Evolutionary conservation across 805 yeast genomes (phyloP), one percentile per base, ranked within the genome.

Genomic region (Vanderwaltozyma polyspora): DNA sequence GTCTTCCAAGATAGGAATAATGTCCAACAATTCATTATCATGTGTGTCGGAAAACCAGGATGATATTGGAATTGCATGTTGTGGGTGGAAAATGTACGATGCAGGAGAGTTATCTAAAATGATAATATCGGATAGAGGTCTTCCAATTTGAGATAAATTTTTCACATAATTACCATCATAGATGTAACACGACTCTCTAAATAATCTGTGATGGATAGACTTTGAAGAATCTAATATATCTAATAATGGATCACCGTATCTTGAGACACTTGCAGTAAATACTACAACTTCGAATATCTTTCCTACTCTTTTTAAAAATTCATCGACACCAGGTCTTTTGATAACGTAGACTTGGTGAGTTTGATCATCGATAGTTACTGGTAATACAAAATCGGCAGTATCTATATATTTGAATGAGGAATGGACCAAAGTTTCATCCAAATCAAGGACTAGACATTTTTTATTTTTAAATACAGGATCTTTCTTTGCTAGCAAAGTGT

Each of bases 21-120:
- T 74, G 60, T 91, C 99, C 41, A 83, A 60, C 49, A 91, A 68
- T 66, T 91, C 99, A 56, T 87, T 87, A 59, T 91, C 99, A 58
- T 91, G 98, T 19, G 91, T 76, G 61, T 91, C 99, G 45, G 95
- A 83, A 67, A 91, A 91, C 99, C 99, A 91, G 57, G 91, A 79
- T 45, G 95, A 83, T 19, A 91, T 83, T 17, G 99, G 99, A 19
- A 91, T 80, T 7, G 97, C 94, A 63, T 91, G 95, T 58, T 85
- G 94, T 15, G 98, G 99, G 55, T 91, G 97, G 67, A 91, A 83
- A 37, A 89, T 78, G 60, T 91, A 91, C n/a, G 95, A 84, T 3
- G 97, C 95, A 1, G 99, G 97, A 3, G 97, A 87, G 60, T 91
- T 91, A 64, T 91, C 99, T 44, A 91, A 76, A 45, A 91, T 91